phyloP scores from a whole-genome alignment of 2,329 filamentous ascomycete genomes.

The Ilyonectria robusta region DNA sequence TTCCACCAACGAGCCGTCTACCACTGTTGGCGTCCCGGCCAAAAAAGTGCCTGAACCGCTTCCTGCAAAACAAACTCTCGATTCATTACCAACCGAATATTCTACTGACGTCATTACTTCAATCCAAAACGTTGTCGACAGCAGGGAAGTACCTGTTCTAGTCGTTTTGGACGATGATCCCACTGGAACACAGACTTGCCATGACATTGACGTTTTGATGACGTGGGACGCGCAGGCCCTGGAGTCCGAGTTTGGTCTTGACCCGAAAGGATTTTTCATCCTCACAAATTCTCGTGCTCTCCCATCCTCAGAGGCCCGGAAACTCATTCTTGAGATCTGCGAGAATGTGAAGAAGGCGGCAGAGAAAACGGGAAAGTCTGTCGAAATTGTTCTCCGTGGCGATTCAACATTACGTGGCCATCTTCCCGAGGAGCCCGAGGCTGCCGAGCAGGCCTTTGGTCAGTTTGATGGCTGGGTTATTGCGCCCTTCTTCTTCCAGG shows the following conservation, averaged over 20 bases:
- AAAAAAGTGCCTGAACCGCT: slow-evolving; percentile 18
- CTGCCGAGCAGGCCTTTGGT: slow-evolving; percentile 64
- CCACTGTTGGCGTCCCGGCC: not conserved
- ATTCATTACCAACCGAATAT: slow-evolving; percentile 42
- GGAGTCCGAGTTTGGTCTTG: slow-evolving; percentile 58
- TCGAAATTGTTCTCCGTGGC: slow-evolving; percentile 70
- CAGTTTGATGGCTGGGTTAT: slow-evolving; percentile 67
- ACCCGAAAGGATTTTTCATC: slow-evolving; percentile 70
- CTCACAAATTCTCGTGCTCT: slow-evolving; percentile 72
- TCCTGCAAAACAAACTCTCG: slow-evolving; percentile 41
- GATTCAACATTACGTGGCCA: slow-evolving; percentile 71
- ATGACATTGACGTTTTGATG: slow-evolving; percentile 68
- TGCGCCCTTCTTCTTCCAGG: slow-evolving; percentile 72
- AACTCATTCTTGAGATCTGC: slow-evolving; percentile 66
- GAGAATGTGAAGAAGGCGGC: slow-evolving; percentile 63
- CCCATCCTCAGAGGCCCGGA: slow-evolving; percentile 61
- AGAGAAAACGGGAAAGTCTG: slow-evolving; percentile 51
- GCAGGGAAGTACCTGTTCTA: slow-evolving; percentile 49
- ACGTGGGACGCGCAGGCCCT: slow-evolving; percentile 65
- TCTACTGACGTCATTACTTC: slow-evolving; percentile 39
- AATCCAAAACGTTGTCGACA: slow-evolving; percentile 35
- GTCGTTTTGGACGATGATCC: slow-evolving; percentile 69
- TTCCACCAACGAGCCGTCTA: not conserved
- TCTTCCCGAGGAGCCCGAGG: slow-evolving; percentile 69
- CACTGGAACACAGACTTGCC: slow-evolving; percentile 72